Evolutionary conservation across 768 basidiomycete species (phyloP), one percentile per base, ranked within the genome.

Genomic region (Gymnopilus dilepis): DNA sequence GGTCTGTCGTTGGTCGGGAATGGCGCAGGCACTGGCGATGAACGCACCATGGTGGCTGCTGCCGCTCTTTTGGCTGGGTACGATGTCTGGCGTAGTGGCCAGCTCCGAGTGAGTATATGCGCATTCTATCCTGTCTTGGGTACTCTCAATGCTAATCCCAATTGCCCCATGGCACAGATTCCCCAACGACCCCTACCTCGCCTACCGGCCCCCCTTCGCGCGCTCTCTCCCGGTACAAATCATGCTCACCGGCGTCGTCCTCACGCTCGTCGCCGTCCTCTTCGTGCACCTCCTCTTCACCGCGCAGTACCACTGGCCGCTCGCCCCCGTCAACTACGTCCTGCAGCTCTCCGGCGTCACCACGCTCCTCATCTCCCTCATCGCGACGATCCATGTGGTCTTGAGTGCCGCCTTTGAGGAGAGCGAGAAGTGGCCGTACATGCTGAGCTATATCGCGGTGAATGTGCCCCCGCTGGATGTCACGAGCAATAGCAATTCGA

Each of bases 221-320:
- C 89, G 89, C 62, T 95, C 96, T 0, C 84, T 98, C 15, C 95
- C 97, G 2, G 85, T 97, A 0, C 97, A 99, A 70, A 86, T 98
- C 53, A 83, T 97, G 61, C 77, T 97, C 55, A 89, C 87, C 1
- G 94, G 94, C 47, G 84, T 97, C 63, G 86, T 94, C 5, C 78
- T 97, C 63, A 92, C 97, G 9, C 86, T 99, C 62, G 85, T 92
- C 45, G 80, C 84, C 45, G 90, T 97, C 19, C 88, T 99, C 42
- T 82, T 97, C 67, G 87, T 97, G 59, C 95, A 99, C 67, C 88
- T 99, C 65, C 74, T 95, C 61, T 97, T 99, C 78, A 98, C 97
- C 4, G 91, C 90, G 0, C 94, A 97, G 72, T 98, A 97, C 65
- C 97, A 99, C 74, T 93, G 91, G 84, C 94, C 95, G 0, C 88